Percentiles rank a stretch among this genome's conserved stretches.
phyloP scores from a whole-genome alignment of 1,139 yeast species.

The Suhomyces bolitotheri region DNA sequence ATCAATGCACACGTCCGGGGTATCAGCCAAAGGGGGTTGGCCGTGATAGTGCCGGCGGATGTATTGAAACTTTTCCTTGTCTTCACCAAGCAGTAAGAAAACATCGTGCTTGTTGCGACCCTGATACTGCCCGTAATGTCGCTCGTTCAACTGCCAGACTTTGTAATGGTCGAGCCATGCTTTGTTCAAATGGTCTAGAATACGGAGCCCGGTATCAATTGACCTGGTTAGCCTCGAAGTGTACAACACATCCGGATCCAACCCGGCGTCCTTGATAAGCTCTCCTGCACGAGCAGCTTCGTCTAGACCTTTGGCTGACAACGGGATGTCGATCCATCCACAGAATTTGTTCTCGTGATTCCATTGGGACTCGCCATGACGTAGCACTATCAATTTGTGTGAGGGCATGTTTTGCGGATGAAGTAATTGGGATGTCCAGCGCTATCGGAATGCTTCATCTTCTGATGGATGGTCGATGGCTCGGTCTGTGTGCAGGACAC shows the following conservation, averaged over 20 bases:
- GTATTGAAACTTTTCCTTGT: constrained; percentile 59
- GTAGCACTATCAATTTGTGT: constrained; percentile 51
- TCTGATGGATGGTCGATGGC: too few relatives aligned
- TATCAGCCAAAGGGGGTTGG: constrained; percentile 55
- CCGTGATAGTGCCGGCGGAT: constrained; percentile 70
- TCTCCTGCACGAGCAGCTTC: constrained; percentile 66
- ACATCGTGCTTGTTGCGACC: constrained; percentile 64
- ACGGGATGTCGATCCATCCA: constrained; percentile 79
- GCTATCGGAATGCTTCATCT: too few relatives aligned
- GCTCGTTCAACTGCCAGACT: constrained; percentile 73
- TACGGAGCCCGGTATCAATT: constrained; percentile 63
- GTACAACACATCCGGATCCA: constrained; percentile 56
- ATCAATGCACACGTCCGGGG: constrained; percentile 42
- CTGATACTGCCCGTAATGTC: constrained; percentile 78
- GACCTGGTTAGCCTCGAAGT: constrained; percentile 69
- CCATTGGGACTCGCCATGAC: constrained; percentile 80
- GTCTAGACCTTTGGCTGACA: constrained; percentile 58
- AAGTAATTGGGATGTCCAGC: neutral
- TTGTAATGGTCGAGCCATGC: constrained; percentile 51
- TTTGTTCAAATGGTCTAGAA: constrained; percentile 47
- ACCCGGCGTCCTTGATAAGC: constrained; percentile 40
- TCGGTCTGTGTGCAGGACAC: constrained; percentile 5
- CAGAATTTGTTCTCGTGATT: constrained; percentile 71
- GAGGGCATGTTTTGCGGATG: constrained; percentile 6
- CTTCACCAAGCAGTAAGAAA: constrained; percentile 53